Evolutionary conservation across 2,329 filamentous ascomycete genomes (phyloP).

Genomic region (Trichoderma oligosporum): DNA sequence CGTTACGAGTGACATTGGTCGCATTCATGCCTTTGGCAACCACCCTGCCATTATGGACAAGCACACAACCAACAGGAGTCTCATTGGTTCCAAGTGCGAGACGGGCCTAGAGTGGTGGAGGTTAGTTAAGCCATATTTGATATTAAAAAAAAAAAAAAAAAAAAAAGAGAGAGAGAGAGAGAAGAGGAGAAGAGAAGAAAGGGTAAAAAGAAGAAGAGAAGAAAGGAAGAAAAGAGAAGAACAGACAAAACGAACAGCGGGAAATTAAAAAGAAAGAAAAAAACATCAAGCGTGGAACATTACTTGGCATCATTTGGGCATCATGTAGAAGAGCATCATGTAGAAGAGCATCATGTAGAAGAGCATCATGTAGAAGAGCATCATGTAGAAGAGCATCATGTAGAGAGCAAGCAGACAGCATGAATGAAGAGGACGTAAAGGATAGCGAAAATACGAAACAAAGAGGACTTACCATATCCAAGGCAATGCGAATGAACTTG

Average conservation of each 20-base stretch:
- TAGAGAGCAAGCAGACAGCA: too few species aligned
- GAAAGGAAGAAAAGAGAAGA: neutral
- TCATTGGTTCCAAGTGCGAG: slow-evolving; percentile 81
- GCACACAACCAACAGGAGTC: slow-evolving; percentile 93
- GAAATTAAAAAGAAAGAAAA: neutral
- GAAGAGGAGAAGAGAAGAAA: neutral
- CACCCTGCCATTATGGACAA: slow-evolving; percentile 73
- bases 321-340: too few species aligned
- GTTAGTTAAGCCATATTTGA: slow-evolving; percentile 23
- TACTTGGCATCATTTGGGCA: too few species aligned
- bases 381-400: too few species aligned
- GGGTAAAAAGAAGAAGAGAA: neutral
- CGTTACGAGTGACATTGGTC: slow-evolving; percentile 85
- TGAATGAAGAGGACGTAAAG: too few species aligned
- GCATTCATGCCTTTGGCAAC: slow-evolving; percentile 95
- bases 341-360: too few species aligned
- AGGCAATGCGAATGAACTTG: slow-evolving; percentile 76
- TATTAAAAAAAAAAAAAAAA: neutral
- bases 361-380: too few species aligned
- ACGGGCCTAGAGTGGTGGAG: slow-evolving; percentile 60
- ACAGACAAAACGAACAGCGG: neutral
- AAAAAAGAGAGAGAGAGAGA: neutral
- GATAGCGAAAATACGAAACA: too few species aligned
- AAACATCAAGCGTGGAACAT: too few species aligned
- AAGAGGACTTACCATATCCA: slow-evolving; percentile 68